Percentiles rank a stretch among this genome's conserved stretches.
Conservation (phyloP, 2,329 filamentous ascomycete genomes). For the Fonsecaea erecta region DNA sequence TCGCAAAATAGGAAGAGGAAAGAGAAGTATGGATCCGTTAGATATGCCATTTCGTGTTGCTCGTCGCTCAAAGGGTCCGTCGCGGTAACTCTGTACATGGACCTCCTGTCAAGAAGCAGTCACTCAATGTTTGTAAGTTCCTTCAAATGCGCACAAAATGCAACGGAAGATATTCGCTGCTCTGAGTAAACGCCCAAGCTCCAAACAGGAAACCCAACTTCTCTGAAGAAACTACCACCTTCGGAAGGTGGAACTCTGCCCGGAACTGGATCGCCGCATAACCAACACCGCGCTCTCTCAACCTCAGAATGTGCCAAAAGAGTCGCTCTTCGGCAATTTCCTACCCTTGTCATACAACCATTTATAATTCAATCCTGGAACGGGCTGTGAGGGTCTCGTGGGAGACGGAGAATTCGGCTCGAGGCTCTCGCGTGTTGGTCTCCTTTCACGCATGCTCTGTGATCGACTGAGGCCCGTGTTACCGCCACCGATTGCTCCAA, state of each 20-base stretch:
- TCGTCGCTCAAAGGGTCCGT: neutral
- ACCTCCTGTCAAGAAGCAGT: neutral
- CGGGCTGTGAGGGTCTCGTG: slow-evolving; percentile 62
- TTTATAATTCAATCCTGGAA: slow-evolving; percentile 82
- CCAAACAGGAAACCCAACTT: neutral
- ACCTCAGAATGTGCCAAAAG: slow-evolving; percentile 27
- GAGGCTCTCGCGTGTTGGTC: slow-evolving; percentile 25
- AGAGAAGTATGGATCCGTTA: too few relatives aligned
- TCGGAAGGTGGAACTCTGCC: neutral
- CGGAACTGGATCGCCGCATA: neutral
- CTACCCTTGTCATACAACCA: slow-evolving; percentile 90
- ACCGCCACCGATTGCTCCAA: slow-evolving; percentile 25
- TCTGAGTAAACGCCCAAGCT: neutral
- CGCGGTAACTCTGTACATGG: neutral
- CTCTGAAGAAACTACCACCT: neutral
- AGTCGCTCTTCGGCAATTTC: slow-evolving; percentile 36
- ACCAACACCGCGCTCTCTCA: neutral
- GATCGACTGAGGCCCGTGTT: slow-evolving; percentile 30
- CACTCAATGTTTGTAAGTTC: neutral
- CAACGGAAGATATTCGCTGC: neutral
- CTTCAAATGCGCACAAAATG: neutral
- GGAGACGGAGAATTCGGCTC: slow-evolving; percentile 31
- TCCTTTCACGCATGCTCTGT: slow-evolving; percentile 33
- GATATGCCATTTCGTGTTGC: neutral
- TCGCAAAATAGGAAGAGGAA: too few relatives aligned